Conservation (phyloP, 1,284 basidiomycete species). For the Ceratobasidium papillatum region DNA sequence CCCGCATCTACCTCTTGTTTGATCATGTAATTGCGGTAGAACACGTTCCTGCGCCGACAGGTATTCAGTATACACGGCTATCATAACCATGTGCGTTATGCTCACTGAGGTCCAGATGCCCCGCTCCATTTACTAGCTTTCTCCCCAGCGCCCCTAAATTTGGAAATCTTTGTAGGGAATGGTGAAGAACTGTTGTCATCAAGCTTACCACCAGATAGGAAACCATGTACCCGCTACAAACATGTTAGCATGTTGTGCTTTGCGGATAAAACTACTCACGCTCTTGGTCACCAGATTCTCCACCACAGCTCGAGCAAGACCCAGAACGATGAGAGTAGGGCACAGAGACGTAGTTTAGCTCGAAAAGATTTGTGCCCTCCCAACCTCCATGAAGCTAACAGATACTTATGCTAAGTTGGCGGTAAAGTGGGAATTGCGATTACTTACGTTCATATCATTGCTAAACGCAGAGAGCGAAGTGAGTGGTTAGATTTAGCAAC, state of each 20-base stretch:
- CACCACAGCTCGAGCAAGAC: constrained; percentile 28
- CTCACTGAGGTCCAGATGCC: constrained; percentile 37
- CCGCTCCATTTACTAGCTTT: constrained; percentile 43
- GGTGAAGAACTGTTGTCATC: background rate
- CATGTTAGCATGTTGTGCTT: background rate
- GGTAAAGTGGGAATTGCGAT: background rate
- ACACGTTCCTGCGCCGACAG: constrained; percentile 10
- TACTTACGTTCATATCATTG: constrained; percentile 37
- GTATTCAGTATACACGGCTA: background rate
- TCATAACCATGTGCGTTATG: background rate
- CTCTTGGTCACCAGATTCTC: constrained; percentile 37
- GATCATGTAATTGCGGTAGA: constrained; percentile 42
- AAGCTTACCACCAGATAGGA: constrained; percentile 39
- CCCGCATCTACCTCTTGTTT: constrained; percentile 37
- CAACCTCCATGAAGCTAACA: constrained; percentile 39
- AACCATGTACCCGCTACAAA: constrained; percentile 23
- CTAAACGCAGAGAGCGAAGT: background rate
- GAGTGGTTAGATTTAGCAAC: background rate
- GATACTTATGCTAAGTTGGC: background rate
- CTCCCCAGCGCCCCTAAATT: constrained; percentile 31
- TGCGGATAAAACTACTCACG: background rate
- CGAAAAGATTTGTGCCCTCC: constrained; percentile 40
- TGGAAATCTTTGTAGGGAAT: background rate
- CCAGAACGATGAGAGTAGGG: constrained; percentile 40
- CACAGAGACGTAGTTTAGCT: constrained; percentile 35